These are phyloP conservation scores for Amanita exitialis DNA, from an alignment of 768 basidiomycete genomes.

Conservation along the genomic window DNA sequence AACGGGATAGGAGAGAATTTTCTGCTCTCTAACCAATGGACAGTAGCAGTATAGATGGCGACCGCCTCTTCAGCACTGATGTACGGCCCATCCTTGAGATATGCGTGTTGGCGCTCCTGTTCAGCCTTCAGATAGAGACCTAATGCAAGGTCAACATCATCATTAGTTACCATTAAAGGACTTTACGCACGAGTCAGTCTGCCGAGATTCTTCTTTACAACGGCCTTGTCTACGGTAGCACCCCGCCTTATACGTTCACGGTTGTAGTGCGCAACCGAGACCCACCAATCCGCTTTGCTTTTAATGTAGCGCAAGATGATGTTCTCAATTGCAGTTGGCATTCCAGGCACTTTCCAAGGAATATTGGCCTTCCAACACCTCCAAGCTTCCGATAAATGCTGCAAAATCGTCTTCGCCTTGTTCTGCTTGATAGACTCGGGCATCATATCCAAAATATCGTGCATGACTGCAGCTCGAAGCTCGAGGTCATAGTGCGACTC, in stretches of 20 bases:
- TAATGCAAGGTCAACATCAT: constrained; percentile 15
- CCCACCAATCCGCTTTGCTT: constrained; percentile 99
- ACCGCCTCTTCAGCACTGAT: constrained; percentile 99
- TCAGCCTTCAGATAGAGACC: constrained; percentile 96
- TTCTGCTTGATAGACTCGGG: constrained; percentile 99
- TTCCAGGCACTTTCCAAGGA: constrained; percentile 99
- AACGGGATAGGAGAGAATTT: constrained; percentile 99
- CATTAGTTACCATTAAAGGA: background rate
- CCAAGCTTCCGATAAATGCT: constrained; percentile 98
- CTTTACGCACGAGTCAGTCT: constrained; percentile 75
- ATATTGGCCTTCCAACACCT: constrained; percentile 96
- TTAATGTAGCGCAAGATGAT: constrained; percentile 99
- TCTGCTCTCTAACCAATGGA: constrained; percentile 97
- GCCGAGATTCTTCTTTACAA: constrained; percentile 98
- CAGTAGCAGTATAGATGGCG: constrained; percentile 96
- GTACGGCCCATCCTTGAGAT: constrained; percentile 98
- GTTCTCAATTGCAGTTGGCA: constrained; percentile 99
- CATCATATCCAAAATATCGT: constrained; percentile 99
- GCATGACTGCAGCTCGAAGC: constrained; percentile 97
- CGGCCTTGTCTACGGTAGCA: constrained; percentile 96
- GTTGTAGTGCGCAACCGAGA: constrained; percentile 96
- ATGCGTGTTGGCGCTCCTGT: constrained; percentile 97
- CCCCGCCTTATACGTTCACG: constrained; percentile 95
- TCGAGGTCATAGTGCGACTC: constrained; percentile 99
- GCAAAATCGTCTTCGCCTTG: constrained; percentile 98